phyloP scores from a whole-genome alignment of 306 rosid genomes.

The Casuarina equisetifolia region DNA sequence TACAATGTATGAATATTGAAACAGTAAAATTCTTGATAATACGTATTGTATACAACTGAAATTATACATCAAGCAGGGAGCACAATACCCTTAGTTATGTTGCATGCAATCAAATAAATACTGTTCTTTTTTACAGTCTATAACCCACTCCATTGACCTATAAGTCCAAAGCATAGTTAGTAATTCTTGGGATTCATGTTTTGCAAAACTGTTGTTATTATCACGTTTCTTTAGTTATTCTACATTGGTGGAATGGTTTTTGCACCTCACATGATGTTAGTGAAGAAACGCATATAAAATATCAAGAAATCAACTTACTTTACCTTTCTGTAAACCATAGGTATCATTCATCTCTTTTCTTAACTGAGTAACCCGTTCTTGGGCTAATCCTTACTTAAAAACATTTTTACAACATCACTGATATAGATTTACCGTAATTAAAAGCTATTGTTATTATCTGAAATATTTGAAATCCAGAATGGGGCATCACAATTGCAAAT shows the following conservation, averaged over 20 bases:
- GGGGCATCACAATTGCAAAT: not conserved
- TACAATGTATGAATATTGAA: not conserved
- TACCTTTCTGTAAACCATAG: not conserved
- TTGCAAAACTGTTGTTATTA: not conserved
- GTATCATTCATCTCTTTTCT: not conserved
- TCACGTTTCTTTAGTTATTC: not conserved
- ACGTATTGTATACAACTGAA: not conserved
- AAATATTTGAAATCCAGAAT: not conserved
- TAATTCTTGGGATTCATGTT: not conserved
- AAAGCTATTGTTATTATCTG: not conserved
- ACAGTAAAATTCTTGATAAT: not conserved
- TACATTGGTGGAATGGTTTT: constrained; percentile 8
- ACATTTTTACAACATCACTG: not conserved
- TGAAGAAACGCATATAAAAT: not conserved
- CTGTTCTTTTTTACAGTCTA: not conserved
- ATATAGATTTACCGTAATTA: too few relatives aligned
- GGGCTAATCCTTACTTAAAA: not conserved
- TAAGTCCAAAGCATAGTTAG: not conserved
- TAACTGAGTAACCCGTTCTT: not conserved
- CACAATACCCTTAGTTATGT: not conserved
- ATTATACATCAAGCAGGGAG: not conserved
- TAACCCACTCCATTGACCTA: not conserved
- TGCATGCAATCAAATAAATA: not conserved
- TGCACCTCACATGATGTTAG: not conserved
- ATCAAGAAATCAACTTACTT: constrained; percentile 1